Percentiles rank a stretch among this genome's conserved stretches.
phyloP scores from a whole-genome alignment of 2,329 filamentous ascomycete genomes.

The Chalaropsis thielavioides region DNA sequence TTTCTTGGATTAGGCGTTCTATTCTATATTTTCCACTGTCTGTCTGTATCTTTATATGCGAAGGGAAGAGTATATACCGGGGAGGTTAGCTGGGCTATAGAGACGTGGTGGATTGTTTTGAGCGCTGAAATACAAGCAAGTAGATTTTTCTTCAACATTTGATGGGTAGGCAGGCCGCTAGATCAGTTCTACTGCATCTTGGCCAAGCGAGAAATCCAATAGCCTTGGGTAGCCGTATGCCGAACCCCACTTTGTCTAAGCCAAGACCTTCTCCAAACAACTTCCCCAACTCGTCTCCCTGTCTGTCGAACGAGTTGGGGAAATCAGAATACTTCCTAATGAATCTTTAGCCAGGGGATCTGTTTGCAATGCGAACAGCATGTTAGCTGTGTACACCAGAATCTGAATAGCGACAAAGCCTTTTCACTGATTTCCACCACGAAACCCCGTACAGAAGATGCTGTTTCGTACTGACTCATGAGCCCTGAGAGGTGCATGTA shows the following conservation, averaged over 20 bases:
- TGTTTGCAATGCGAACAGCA: too few species aligned
- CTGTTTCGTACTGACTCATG: too few species aligned
- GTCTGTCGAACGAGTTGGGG: neutral
- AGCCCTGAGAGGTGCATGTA: too few species aligned
- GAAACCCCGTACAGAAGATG: too few species aligned
- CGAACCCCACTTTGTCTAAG: neutral
- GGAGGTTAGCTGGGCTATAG: neutral
- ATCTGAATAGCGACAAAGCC: too few species aligned
- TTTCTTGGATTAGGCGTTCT: constrained; percentile 22
- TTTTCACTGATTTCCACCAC: too few species aligned
- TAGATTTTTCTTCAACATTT: neutral
- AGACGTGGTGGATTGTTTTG: neutral
- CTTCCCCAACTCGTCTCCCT: neutral
- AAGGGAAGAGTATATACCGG: neutral
- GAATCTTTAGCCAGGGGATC: too few species aligned
- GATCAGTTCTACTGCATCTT: neutral
- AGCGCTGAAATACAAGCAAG: neutral
- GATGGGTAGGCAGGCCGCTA: neutral
- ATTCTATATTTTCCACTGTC: neutral
- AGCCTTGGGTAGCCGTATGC: neutral
- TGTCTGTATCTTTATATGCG: neutral
- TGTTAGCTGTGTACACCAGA: too few species aligned
- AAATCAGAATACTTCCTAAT: too few species aligned
- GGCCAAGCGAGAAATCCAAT: neutral
- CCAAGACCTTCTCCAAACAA: neutral